phyloP scores from a whole-genome alignment of 2,329 filamentous ascomycete species.

The Clarireedia monteithiana region DNA sequence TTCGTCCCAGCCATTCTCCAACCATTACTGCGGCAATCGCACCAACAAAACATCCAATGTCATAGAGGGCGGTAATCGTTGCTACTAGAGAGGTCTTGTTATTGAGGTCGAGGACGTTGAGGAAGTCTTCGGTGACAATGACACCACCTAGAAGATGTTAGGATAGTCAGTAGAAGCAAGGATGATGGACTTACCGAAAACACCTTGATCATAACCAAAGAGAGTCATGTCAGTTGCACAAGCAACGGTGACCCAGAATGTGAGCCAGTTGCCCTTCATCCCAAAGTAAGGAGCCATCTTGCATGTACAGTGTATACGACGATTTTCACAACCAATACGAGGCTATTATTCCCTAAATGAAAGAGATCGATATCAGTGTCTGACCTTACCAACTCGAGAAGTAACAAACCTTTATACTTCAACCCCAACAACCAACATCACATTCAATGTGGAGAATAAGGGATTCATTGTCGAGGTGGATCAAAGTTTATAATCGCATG shows the following conservation, averaged over 20 bases:
- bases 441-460: background rate
- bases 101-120: conserved; percentile 29
- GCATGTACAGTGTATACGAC: background rate
- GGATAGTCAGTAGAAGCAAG: background rate
- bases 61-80: conserved; percentile 42
- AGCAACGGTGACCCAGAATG: conserved; percentile 45
- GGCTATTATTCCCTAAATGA: background rate
- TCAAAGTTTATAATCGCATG: background rate
- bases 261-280: conserved; percentile 45
- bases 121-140: conserved; percentile 37
- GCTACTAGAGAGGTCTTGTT: conserved; percentile 22
- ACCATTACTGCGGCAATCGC: conserved; percentile 26
- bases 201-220: conserved; percentile 41
- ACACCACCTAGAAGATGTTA: conserved; percentile 32
- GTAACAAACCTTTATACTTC: background rate
- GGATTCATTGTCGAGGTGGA: background rate
- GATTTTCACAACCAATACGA: background rate
- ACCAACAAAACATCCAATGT: conserved; percentile 40
- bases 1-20: conserved; percentile 32
- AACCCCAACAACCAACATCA: background rate
- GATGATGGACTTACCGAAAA: conserved; percentile 28
- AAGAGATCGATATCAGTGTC: background rate
- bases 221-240: conserved; percentile 38
- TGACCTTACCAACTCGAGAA: background rate
- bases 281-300: conserved; percentile 37